Base-by-base conservation (phyloP, 208 protist genomes). In the Angomonas desouzai region DNA sequence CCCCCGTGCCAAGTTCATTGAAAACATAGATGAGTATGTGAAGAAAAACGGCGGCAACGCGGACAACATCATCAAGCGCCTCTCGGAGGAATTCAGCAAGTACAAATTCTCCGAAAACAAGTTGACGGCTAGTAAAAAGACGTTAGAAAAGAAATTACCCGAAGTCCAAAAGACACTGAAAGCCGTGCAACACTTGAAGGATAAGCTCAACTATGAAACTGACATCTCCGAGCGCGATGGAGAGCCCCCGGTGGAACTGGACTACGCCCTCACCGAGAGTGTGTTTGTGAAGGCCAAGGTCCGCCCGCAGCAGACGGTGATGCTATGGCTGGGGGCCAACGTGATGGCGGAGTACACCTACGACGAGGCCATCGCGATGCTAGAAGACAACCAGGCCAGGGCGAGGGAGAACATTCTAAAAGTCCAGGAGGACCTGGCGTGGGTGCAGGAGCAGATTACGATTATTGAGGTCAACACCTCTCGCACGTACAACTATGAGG, bases 341-440 rank as follows among this genome's bases (percentile, higher is more conserved):
- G 93, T 98, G 11, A 98, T 98, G 94, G 92, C 98, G 25, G 97
- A 99, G 84, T 99, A 98, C 78, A 88, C 90, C 13, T 93, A 96
- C 64, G 96, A 98, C 7, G 97, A 98, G 74, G 97, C 97, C 1
- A 74, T 77, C 32, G 69, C 82, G 33, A 76, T 98, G 61, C 81
- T 98, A 33, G 72, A 82, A 59, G 91, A 89, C 47, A 98, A 98
- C 65, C 55, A 94, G 36, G 68, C 58, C 20, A 87, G 81, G 45
- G 91, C 91, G 20, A 81, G 80, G 32, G 76, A 76, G 62, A 96
- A 94, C 65, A 58, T 98, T 33, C 63, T 64, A 13, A 82, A 73
- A n/a, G 91, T 89, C 18, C 87, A 96, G 70, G 87, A 97, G 77
- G 97, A 98, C 65, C 68, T 98, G n/a, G 85, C 89, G 45, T 98